Evolutionary conservation across 106 monocot species (phyloP).

Genomic region (Cymbidium sinense): DNA sequence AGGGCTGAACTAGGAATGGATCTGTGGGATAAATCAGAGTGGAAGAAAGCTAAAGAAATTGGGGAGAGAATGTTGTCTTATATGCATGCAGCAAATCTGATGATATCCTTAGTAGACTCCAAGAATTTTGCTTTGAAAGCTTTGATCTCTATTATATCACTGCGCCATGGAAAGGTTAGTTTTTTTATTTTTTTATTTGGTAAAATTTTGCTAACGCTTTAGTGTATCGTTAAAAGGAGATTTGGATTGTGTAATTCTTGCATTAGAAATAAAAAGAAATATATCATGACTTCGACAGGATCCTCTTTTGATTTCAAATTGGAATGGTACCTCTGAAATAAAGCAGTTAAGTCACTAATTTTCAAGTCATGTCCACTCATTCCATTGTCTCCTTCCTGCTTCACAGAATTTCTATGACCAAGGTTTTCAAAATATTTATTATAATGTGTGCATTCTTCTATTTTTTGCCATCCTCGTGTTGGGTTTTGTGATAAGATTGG

Average conservation of each 20-base stretch:
- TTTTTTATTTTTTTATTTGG: neutral
- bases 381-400: neutral
- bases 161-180: constrained; percentile 50
- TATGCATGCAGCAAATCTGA: constrained; percentile 62
- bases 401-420: neutral
- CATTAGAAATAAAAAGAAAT: neutral
- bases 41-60: constrained; percentile 50
- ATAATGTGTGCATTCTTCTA: neutral
- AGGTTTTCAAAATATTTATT: neutral
- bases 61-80: constrained; percentile 46
- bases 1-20: constrained; percentile 46
- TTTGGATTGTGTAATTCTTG: neutral
- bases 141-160: constrained; percentile 34
- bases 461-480: neutral
- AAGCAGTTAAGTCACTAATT: neutral
- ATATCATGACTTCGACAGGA: neutral
- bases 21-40: constrained; percentile 58
- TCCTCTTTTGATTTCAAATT: neutral
- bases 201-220: neutral
- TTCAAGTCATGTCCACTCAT: neutral
- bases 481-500: neutral
- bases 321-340: too few species aligned
- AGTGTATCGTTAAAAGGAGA: neutral
- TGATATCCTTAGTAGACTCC: constrained; percentile 35
- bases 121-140: constrained; percentile 53